phyloP scores from a whole-genome alignment of 1,284 basidiomycete genomes.

The Cystobasidium sp. region DNA sequence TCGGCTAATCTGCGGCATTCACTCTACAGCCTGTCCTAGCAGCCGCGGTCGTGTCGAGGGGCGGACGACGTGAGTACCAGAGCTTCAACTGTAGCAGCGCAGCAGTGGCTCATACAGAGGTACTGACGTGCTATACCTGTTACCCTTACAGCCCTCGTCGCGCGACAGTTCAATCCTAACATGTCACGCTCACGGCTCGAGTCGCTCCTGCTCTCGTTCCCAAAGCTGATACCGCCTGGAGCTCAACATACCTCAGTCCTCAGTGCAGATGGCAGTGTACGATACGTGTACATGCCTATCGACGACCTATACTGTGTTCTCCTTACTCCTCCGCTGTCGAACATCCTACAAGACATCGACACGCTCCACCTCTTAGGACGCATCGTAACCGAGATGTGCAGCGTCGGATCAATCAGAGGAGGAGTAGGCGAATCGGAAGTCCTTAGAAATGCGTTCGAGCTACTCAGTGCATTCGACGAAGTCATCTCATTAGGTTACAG shows the following conservation, averaged over 20 bases:
- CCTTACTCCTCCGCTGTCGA: constrained; percentile 97
- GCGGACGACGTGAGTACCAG: constrained; percentile 74
- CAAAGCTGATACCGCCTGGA: constrained; percentile 90
- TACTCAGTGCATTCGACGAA: constrained; percentile 95
- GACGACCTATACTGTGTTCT: constrained; percentile 98
- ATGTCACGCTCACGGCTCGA: constrained; percentile 92
- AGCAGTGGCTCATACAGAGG: neutral
- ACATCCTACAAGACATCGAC: constrained; percentile 97
- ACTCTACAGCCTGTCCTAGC: constrained; percentile 77
- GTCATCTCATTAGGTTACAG: constrained; percentile 92
- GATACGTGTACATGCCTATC: constrained; percentile 97
- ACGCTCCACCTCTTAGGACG: constrained; percentile 92
- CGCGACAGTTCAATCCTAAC: constrained; percentile 86
- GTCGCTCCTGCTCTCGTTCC: constrained; percentile 90
- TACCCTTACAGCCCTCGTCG: constrained; percentile 76
- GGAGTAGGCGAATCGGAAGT: constrained; percentile 89
- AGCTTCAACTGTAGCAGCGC: neutral
- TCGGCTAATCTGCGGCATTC: neutral
- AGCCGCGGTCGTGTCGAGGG: constrained; percentile 91
- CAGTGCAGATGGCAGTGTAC: constrained; percentile 71
- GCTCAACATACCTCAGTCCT: constrained; percentile 92
- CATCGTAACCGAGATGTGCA: constrained; percentile 82
- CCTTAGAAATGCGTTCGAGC: constrained; percentile 87
- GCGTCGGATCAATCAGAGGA: constrained; percentile 58
- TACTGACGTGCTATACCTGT: neutral